phyloP scores from a whole-genome alignment of 352 stramenopile species.

The Phytophthora fragariae region DNA sequence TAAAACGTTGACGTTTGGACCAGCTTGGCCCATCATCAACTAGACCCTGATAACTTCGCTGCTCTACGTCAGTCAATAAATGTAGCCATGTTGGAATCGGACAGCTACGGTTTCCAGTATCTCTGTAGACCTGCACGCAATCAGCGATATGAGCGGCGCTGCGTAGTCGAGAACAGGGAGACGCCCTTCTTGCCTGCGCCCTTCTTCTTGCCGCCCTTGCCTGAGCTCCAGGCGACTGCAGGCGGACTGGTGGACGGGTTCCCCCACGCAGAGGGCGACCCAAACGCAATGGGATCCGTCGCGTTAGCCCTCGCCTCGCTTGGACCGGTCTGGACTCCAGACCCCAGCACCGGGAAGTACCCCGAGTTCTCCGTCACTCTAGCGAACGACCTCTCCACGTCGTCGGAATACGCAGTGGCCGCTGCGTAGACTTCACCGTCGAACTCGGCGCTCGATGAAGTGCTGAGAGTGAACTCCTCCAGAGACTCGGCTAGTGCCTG shows the following conservation, averaged over 20 bases:
- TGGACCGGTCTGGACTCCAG: not conserved
- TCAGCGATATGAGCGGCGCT: constrained; percentile 79
- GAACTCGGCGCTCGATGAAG: constrained; percentile 22
- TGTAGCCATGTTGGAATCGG: not conserved
- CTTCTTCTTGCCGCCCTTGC: constrained; percentile 67
- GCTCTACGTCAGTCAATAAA: not conserved
- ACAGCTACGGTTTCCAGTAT: too few relatives aligned
- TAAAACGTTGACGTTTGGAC: constrained; percentile 7
- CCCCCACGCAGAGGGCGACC: constrained; percentile 56
- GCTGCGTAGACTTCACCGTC: constrained; percentile 24
- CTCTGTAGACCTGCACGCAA: not conserved
- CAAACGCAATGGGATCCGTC: constrained; percentile 27
- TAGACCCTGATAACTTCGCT: not conserved
- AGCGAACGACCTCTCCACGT: constrained; percentile 71
- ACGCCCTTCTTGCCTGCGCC: constrained; percentile 73
- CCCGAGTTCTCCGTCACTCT: constrained; percentile 76
- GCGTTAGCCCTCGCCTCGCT: constrained; percentile 12
- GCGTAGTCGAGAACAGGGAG: constrained; percentile 72
- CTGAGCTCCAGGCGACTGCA: constrained; percentile 40
- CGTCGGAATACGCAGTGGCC: constrained; percentile 10
- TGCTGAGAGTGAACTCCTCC: constrained; percentile 52
- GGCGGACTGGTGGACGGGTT: constrained; percentile 41
- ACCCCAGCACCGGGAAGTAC: constrained; percentile 71
- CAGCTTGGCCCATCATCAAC: not conserved
- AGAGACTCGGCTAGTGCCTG: constrained; percentile 46